phyloP scores from a whole-genome alignment of 2,329 filamentous ascomycete genomes.

The Xylaria digitata region DNA sequence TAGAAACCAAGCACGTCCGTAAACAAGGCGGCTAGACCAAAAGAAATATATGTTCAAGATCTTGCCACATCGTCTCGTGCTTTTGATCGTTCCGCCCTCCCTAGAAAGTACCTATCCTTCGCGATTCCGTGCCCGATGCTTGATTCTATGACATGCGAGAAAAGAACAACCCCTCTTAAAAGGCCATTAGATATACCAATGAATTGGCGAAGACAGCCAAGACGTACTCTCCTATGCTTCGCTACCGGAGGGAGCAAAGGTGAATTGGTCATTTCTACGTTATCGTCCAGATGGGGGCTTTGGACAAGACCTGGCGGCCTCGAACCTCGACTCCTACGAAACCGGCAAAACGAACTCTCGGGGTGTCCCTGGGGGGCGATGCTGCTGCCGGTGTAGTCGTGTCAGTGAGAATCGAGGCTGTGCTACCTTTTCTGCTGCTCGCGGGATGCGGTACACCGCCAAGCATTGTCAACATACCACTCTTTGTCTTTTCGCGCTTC shows the following conservation, averaged over 20 bases:
- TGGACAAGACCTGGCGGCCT: slow-evolving; percentile 78
- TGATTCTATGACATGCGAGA: slow-evolving; percentile 35
- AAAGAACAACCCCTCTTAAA: slow-evolving; percentile 12
- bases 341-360: slow-evolving; percentile 77
- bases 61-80: slow-evolving; percentile 36
- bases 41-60: slow-evolving; percentile 32
- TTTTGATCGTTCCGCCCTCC: slow-evolving; percentile 24
- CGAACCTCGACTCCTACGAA: slow-evolving; percentile 81
- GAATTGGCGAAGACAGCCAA: not conserved
- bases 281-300: slow-evolving; percentile 78
- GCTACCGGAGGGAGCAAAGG: slow-evolving; percentile 1
- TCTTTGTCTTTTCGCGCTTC: slow-evolving; percentile 58
- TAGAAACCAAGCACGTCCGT: slow-evolving; percentile 10
- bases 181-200: slow-evolving; percentile 11
- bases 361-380: slow-evolving; percentile 58
- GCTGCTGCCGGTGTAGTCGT: slow-evolving; percentile 49
- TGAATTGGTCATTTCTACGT: slow-evolving; percentile 43
- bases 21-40: slow-evolving; percentile 20
- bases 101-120: slow-evolving; percentile 3
- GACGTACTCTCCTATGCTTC: slow-evolving; percentile 9
- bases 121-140: slow-evolving; percentile 27
- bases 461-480: slow-evolving; percentile 58
- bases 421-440: slow-evolving; percentile 52
- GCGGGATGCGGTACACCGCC: slow-evolving; percentile 46
- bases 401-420: slow-evolving; percentile 57